phyloP scores from a whole-genome alignment of 371 early-diverging fungal genomes.

The Thermomucor indicae-seudaticae region DNA sequence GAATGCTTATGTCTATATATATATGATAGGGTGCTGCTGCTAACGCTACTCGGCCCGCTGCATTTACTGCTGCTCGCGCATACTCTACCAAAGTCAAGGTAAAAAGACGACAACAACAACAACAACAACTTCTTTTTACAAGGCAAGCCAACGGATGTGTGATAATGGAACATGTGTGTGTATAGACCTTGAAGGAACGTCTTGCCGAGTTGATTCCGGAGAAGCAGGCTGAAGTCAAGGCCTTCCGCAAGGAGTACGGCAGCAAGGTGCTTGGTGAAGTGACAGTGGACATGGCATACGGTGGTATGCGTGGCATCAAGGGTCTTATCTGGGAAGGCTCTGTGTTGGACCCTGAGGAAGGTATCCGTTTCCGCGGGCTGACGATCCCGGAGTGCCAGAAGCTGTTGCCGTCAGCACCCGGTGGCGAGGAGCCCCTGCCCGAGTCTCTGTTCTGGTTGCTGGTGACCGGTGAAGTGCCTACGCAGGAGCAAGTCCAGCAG shows the following conservation, averaged over 20 bases:
- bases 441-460: slow-evolving; percentile 98
- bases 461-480: slow-evolving; percentile 96
- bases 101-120: background rate
- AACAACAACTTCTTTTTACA: too few species aligned
- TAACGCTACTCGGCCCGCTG: slow-evolving; percentile 29
- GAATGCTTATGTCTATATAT: background rate
- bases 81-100: slow-evolving; percentile 47
- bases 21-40: slow-evolving; percentile 18
- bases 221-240: slow-evolving; percentile 93
- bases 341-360: slow-evolving; percentile 96
- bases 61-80: slow-evolving; percentile 35
- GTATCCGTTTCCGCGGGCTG: slow-evolving; percentile 96
- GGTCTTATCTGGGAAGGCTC: slow-evolving; percentile 98
- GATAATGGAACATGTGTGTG: background rate
- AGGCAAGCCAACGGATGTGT: background rate
- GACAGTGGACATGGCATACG: slow-evolving; percentile 97
- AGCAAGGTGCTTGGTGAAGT: slow-evolving; percentile 87
- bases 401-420: slow-evolving; percentile 82
- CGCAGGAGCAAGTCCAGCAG: slow-evolving; percentile 85
- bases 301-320: slow-evolving; percentile 99
- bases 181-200: slow-evolving; percentile 85
- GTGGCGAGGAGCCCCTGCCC: slow-evolving; percentile 92
- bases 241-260: slow-evolving; percentile 88
- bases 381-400: slow-evolving; percentile 97
- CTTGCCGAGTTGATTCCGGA: slow-evolving; percentile 90